These are phyloP conservation scores for Danielia oregonensis DNA, from an alignment of 805 yeast species.

Conservation along the genomic window DNA sequence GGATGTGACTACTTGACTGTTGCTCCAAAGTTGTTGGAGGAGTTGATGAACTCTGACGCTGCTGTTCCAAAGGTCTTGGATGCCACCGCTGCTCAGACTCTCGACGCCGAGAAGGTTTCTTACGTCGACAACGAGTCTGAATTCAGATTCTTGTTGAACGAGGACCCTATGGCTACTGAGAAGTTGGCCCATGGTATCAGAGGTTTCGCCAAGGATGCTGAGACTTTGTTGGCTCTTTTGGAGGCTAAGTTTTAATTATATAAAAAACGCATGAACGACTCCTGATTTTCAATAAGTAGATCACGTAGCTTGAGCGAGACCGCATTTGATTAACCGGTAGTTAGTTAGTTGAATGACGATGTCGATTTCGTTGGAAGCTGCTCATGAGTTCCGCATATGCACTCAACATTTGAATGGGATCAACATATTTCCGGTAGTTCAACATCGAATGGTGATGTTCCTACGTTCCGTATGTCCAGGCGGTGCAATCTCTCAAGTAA, in stretches of 20 bases:
- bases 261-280: not conserved
- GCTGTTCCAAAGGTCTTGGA: slow-evolving; percentile 80
- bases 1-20: slow-evolving; percentile 97
- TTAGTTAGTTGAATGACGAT: too few species aligned
- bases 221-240: slow-evolving; percentile 66
- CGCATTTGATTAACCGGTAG: too few species aligned
- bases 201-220: slow-evolving; percentile 91
- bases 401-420: too few species aligned
- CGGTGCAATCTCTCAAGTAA: too few species aligned
- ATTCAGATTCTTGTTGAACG: slow-evolving; percentile 89
- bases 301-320: too few species aligned
- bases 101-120: slow-evolving; percentile 57
- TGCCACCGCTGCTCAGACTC: slow-evolving; percentile 49
- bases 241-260: slow-evolving; percentile 48
- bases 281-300: not conserved
- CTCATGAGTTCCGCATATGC: too few species aligned
- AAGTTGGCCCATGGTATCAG: slow-evolving; percentile 98
- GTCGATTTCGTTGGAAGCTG: too few species aligned
- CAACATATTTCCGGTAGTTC: too few species aligned
- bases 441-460: too few species aligned
- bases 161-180: slow-evolving; percentile 98
- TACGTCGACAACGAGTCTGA: slow-evolving; percentile 81
- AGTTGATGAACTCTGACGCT: slow-evolving; percentile 72
- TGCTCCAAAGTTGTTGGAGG: slow-evolving; percentile 88
- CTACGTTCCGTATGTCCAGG: too few species aligned